Percentiles rank a stretch among this genome's conserved stretches.
These are phyloP conservation scores for Phaeosphaeria sp. DNA, from an alignment of 2,329 filamentous ascomycete species.

Conservation along the genomic window DNA sequence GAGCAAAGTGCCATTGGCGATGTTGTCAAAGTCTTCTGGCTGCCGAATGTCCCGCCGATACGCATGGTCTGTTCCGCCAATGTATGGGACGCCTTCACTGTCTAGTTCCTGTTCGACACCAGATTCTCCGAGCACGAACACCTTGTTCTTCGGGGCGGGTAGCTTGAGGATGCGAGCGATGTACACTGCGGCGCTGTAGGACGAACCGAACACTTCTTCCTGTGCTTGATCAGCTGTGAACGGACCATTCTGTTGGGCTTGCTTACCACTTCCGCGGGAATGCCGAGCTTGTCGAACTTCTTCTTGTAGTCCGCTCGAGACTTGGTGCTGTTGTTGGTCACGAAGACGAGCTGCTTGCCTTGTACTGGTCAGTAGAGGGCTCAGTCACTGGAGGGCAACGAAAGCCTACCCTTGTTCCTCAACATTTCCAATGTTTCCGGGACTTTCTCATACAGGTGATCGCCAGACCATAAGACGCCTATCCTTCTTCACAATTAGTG, in stretches of 20 bases:
- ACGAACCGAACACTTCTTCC: slow-evolving; percentile 95
- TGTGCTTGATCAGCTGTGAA: slow-evolving; percentile 33
- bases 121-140: slow-evolving; percentile 89
- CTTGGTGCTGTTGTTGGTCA: slow-evolving; percentile 99
- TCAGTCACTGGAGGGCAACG: not conserved
- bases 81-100: slow-evolving; percentile 77
- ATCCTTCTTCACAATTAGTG: slow-evolving; percentile 54
- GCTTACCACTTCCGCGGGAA: slow-evolving; percentile 71
- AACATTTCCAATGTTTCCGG: slow-evolving; percentile 86
- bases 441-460: slow-evolving; percentile 84
- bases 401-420: slow-evolving; percentile 72
- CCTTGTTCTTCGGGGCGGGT: slow-evolving; percentile 81
- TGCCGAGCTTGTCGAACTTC: slow-evolving; percentile 83
- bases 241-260: no score
- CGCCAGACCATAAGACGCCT: slow-evolving; percentile 97
- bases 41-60: slow-evolving; percentile 76
- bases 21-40: slow-evolving; percentile 77
- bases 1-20: slow-evolving; percentile 75
- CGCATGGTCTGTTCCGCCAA: slow-evolving; percentile 84
- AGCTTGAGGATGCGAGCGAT: slow-evolving; percentile 90
- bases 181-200: slow-evolving; percentile 95
- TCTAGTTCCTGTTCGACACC: slow-evolving; percentile 90
- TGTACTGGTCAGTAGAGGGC: not conserved
- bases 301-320: slow-evolving; percentile 90
- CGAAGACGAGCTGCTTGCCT: slow-evolving; percentile 94